Evolutionary conservation across 2,329 filamentous ascomycete genomes (phyloP), one percentile per base, ranked within the genome.

Genomic region (Venturia oleaginea): DNA sequence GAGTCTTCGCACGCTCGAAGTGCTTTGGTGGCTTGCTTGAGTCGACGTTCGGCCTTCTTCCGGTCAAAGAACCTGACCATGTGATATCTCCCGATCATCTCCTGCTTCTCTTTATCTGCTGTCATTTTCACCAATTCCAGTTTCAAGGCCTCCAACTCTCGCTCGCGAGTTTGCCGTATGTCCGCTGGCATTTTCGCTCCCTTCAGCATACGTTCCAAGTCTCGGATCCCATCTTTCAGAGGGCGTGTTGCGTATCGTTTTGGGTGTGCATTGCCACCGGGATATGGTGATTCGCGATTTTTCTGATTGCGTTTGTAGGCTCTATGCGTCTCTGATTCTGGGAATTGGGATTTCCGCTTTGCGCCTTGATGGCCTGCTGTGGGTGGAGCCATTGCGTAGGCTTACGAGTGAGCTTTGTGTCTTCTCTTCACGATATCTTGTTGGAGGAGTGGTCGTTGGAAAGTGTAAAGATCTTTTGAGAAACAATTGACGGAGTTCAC

Each of bases 51-150:
- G 34, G 88, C 88, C 75, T 91, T 92, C 75, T 90, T 87, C 59
- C 88, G 83, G 69, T 91, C 87, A 75, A 93, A 93, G 73, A 94
- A 94, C 34, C 90, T 81, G 61, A 93, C 85, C 84, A 91, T 92
- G 73, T 93, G 90, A 70, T 92, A 94, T 74, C 87, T 89, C 61
- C 80, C 80, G 67, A 92, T 91, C 84, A 92, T 90, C 66, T 85
- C 81, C 69, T 81, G 82, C 68, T 85, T 82, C 71, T 81, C 81
- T 76, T 85, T 86, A 70, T 86, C 84, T 65, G 81, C 80, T 66
- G 83, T 78, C 59, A 83, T 80, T 67, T 83, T 80, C 4, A 76
- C 79, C 65, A 92, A 79, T 70, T 89, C 87, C 67, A 84, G 79
- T 74, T 85, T 81, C 70, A 86, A 87, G 4, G 86, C 82, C 59